Conservation (phyloP, 2,329 filamentous ascomycete genomes). For the Beauveria pseudobassiana region DNA sequence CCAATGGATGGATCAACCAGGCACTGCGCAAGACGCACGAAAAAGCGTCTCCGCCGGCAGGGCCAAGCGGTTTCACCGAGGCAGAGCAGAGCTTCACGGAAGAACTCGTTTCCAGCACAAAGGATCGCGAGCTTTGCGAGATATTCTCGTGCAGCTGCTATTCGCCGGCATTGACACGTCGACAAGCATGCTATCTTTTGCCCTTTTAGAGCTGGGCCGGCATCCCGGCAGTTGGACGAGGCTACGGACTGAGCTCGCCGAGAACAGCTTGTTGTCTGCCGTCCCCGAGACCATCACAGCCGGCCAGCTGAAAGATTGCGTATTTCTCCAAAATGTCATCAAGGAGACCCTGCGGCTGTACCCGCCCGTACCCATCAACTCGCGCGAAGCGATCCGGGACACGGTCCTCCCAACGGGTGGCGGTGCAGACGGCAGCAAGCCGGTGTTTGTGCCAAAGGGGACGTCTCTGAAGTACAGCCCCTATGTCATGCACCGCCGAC, state of each 20-base stretch:
- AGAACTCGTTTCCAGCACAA: background rate
- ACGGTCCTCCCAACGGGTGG: background rate
- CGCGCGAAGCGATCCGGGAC: background rate
- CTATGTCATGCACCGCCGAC: constrained; percentile 21
- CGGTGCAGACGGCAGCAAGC: background rate
- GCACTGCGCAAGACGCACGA: background rate
- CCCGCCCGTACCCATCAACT: background rate
- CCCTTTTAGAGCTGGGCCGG: background rate
- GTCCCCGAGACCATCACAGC: background rate
- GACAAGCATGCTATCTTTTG: constrained; percentile 1
- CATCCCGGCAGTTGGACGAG: background rate
- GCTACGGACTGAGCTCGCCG: background rate
- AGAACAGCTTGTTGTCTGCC: background rate
- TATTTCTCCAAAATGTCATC: background rate
- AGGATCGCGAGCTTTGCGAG: background rate
- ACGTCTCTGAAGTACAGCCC: background rate
- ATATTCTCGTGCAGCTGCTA: background rate
- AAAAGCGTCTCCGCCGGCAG: background rate
- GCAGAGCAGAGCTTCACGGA: background rate
- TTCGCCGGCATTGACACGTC: constrained; percentile 6
- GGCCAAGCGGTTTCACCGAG: background rate
- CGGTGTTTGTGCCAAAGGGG: background rate
- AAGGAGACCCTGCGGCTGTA: background rate
- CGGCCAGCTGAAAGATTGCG: background rate
- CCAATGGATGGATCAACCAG: background rate